Percentiles rank a stretch among this genome's conserved stretches.
Evolutionary conservation across 495 filamentous ascomycete species (phyloP).

Genomic region (Tetracladium marchalianum): DNA sequence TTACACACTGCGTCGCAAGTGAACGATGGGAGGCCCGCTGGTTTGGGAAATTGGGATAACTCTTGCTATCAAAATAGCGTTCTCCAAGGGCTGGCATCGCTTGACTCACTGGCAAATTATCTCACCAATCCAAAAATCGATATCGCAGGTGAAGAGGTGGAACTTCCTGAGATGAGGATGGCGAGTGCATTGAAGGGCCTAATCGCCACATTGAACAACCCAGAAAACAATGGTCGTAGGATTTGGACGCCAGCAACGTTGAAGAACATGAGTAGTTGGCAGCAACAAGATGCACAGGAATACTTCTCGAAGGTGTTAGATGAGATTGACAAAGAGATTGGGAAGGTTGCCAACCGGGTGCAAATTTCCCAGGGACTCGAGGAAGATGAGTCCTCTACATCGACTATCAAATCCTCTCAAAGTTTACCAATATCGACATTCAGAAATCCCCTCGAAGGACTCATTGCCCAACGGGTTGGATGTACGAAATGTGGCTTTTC

Average conservation of each 20-base stretch:
- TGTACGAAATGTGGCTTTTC: conserved; percentile 81
- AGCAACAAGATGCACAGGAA: conserved; percentile 98
- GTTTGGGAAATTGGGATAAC: conserved; percentile 85
- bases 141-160: conserved; percentile 24
- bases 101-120: conserved; percentile 49
- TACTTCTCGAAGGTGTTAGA: conserved; percentile 88
- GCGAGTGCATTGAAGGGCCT: conserved; percentile 48
- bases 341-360: conserved; percentile 7
- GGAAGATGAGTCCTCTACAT: conserved; percentile 9
- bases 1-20: conserved; percentile 9
- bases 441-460: conserved; percentile 68
- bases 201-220: conserved; percentile 55
- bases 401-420: conserved; percentile 16
- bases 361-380: conserved; percentile 23
- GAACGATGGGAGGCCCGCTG: conserved; percentile 45
- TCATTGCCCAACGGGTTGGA: conserved; percentile 81
- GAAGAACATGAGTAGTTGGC: conserved; percentile 83
- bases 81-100: conserved; percentile 73
- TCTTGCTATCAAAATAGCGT: conserved; percentile 98
- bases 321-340: conserved; percentile 71
- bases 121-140: conserved; percentile 25
- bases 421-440: conserved; percentile 5
- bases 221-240: conserved; percentile 53
- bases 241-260: conserved; percentile 70
- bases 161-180: conserved; percentile 34